These are phyloP conservation scores for Colletotrichum tabaci DNA, from an alignment of 2,329 filamentous ascomycete species.

Conservation along the genomic window DNA sequence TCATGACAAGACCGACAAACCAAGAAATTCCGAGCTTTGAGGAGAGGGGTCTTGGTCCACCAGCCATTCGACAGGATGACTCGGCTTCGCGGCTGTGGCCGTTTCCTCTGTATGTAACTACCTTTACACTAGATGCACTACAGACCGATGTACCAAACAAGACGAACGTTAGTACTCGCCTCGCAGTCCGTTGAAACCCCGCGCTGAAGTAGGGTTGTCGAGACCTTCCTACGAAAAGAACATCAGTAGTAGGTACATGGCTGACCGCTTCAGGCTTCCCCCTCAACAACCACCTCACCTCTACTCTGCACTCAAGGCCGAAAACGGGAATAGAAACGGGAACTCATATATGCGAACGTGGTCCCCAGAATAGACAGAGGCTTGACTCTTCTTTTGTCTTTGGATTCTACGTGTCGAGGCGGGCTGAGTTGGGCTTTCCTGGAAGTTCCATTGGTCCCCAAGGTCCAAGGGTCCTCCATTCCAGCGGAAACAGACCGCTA, in stretches of 20 bases:
- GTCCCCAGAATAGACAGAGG: conserved; percentile 8
- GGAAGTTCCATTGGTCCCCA: conserved; percentile 9
- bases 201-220: neutral
- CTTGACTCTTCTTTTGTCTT: neutral
- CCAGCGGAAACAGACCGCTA: conserved; percentile 8
- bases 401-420: conserved; percentile 12
- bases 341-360: neutral
- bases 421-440: conserved; percentile 32
- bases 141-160: too few relatives aligned
- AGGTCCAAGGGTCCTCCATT: conserved; percentile 3
- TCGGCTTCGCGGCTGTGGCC: conserved; percentile 6
- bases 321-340: neutral
- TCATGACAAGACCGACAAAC: neutral
- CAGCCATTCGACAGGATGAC: neutral
- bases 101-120: neutral
- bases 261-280: neutral
- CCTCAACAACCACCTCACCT: neutral
- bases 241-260: too few relatives aligned
- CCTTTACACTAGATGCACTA: too few relatives aligned
- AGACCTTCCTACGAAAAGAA: too few relatives aligned
- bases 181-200: conserved; percentile 1
- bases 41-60: neutral
- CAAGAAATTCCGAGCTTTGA: neutral
- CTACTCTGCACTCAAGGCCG: neutral
- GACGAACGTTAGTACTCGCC: neutral